Evolutionary conservation across 371 early-diverging fungal genomes (phyloP), one percentile per base, ranked within the genome.

Genomic region (Mortierella sp.): DNA sequence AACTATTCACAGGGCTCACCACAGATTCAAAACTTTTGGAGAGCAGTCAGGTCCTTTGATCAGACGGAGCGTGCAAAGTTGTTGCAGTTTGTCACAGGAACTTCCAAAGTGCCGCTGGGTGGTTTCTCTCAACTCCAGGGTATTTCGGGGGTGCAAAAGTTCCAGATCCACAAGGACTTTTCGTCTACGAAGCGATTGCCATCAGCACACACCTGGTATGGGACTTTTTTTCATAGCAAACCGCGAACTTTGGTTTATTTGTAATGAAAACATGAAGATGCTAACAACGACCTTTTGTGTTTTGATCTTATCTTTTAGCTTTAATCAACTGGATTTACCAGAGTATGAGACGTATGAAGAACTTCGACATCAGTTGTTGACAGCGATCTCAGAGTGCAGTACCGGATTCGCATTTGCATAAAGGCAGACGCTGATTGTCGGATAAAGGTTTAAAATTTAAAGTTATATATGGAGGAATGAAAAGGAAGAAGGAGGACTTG

Each of bases 21-120:
- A 17, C 97, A 96, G 73, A 92, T 99, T 55, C 96, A 97, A 83
- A 97, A 98, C 98, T 99, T 99, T 89, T 99, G 99, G 99, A 88
- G 98, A 35, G 98, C 97, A 0, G 99, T 99, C 13, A 91, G 98
- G n/a, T 94, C 95, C 71, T 98, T 99, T 84, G 94, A 94, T 75
- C 96, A 97, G 82, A 98, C 98, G 85, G 97, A 99, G 84, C 88
- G 97, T 3, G 98, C 99, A 29, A 98, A 98, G 83, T 85, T 99
- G 61, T 86, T 99, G 57, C 99, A 99, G 85, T 99, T 99, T 87
- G 95, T 94, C 23, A 99, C 99, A 0, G 99, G 99, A 28, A 99
- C 99, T 2, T 96, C 96, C 42, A 98, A 97, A 76, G 96, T 99
- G 23, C 99, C 99, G 8, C 85, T 99, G 28, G 98, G 96, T 85